Base-by-base conservation (phyloP, 2,329 filamentous ascomycete genomes). In the Pochonia chlamydosporia region DNA sequence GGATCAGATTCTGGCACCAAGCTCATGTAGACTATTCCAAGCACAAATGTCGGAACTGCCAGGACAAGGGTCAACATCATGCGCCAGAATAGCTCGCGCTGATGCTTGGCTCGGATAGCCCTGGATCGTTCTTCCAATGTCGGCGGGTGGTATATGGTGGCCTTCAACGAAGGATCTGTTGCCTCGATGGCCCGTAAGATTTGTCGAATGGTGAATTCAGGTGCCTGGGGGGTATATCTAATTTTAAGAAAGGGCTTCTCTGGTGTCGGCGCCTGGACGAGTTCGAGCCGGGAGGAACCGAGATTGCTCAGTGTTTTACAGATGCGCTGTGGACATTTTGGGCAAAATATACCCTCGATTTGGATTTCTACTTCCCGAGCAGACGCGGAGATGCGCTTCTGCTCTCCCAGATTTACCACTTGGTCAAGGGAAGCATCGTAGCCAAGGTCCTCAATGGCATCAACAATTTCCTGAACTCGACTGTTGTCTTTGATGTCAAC, bases 21-120 rank as follows among this genome's bases (percentile, higher is more conserved):
- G 51, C 79, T 89, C 91, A 96, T 96, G 68, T 89, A 95, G 1
- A 95, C 82, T 45, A 96, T 88, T 3, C 92, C 91, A 33, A 96
- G 82, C 43, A 95, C 63, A 56, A 96, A 91, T 0, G 88, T 89
- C 2, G 92, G 91, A 39, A 96, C 84, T 18, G 86, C 84, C 5
- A 86, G 70, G 23, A 84, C 57, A 24, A 85, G 64, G 1, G 88
- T 85, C 47, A 95, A 73, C 1, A 86, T 60, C 14, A 89, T 75
- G n/a, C 91, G 83, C 49, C 78, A 71, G 0, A 91, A 65, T 13
- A 95, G 78, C 26, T 83, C 76, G 21, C 71, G 76, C 57, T 85
- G 81, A 57, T 95, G 88, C 49, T 78, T 78, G 18, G 74, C 73
- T 51, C 87, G 84, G 60, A 96, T 88, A 33, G 74, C 71, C 52